Percentiles rank a stretch among this genome's conserved stretches.
These are phyloP conservation scores for Quercus lobata DNA, from an alignment of 331 rosid species.

Conservation along the genomic window DNA sequence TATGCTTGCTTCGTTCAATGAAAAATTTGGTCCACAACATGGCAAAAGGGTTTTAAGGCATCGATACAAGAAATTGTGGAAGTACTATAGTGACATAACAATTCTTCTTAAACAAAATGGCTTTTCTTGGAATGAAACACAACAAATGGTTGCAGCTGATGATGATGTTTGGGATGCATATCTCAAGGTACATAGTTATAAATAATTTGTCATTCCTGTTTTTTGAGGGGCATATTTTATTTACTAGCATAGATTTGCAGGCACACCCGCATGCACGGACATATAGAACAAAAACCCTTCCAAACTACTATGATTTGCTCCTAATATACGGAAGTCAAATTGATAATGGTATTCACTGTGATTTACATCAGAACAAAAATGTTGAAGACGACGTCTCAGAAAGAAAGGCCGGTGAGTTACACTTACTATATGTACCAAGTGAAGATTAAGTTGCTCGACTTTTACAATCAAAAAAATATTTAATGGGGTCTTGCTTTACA, in stretches of 20 bases:
- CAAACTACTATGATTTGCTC: constrained; percentile 59
- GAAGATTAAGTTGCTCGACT: constrained; percentile 2
- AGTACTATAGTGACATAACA: constrained; percentile 51
- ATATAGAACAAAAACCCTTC: constrained; percentile 65
- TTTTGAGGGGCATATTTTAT: background rate
- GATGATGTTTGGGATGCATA: constrained; percentile 64
- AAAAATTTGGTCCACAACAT: constrained; percentile 59
- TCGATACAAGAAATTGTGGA: constrained; percentile 62
- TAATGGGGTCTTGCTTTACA: background rate
- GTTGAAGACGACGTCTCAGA: constrained; percentile 32
- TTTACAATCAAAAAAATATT: background rate
- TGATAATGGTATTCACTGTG: constrained; percentile 31
- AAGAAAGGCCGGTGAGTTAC: constrained; percentile 48
- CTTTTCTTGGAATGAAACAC: constrained; percentile 66
- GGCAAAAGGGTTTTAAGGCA: constrained; percentile 62
- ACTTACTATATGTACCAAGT: constrained; percentile 1
- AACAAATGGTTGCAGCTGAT: constrained; percentile 54
- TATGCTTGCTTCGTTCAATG: constrained; percentile 55
- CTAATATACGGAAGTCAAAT: constrained; percentile 45
- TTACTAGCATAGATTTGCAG: constrained; percentile 36
- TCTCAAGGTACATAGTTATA: constrained; percentile 46
- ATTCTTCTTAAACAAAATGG: constrained; percentile 46
- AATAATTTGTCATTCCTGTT: background rate
- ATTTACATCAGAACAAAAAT: constrained; percentile 35
- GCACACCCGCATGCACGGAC: constrained; percentile 56